Conservation (phyloP, 805 yeast species). For the Cyberlindnera galapagoensis region DNA sequence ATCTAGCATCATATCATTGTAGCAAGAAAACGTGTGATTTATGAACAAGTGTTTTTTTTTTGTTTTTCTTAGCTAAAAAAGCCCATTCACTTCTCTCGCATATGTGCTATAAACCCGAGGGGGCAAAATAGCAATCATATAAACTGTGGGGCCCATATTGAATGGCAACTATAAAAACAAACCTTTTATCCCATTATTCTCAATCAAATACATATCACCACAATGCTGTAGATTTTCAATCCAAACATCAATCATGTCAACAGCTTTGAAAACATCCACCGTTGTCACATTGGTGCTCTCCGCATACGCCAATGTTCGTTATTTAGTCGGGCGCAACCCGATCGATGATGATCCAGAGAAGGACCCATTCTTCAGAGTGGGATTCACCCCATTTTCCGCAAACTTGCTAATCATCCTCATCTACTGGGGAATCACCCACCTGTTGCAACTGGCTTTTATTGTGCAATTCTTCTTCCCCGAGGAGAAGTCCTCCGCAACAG, state of each 20-base stretch:
- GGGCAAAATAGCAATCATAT: no score
- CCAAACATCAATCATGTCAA: slow-evolving; percentile 1
- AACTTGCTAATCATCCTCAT: slow-evolving; percentile 39
- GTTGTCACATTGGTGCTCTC: slow-evolving; percentile 51
- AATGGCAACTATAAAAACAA: no score
- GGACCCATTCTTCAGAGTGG: slow-evolving; percentile 42
- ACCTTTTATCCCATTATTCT: no score
- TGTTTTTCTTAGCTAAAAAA: no score
- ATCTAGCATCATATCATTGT: no score
- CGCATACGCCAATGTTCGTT: slow-evolving; percentile 46
- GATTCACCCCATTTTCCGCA: slow-evolving; percentile 68
- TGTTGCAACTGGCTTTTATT: slow-evolving; percentile 47
- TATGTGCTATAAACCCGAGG: no score
- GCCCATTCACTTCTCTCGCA: no score
- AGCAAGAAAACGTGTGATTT: no score
- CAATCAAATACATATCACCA: no score
- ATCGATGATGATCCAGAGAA: slow-evolving; percentile 32
- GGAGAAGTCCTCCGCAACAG: slow-evolving; percentile 4
- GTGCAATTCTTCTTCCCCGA: slow-evolving; percentile 36
- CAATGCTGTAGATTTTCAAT: no score
- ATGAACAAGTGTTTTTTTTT: no score
- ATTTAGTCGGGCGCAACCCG: slow-evolving; percentile 50
- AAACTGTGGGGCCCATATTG: no score
- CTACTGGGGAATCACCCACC: slow-evolving; percentile 52
- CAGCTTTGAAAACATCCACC: slow-evolving; percentile 37